These are phyloP conservation scores for Arthrocladium fulminans DNA, from an alignment of 2,329 filamentous ascomycete species.

Conservation along the genomic window DNA sequence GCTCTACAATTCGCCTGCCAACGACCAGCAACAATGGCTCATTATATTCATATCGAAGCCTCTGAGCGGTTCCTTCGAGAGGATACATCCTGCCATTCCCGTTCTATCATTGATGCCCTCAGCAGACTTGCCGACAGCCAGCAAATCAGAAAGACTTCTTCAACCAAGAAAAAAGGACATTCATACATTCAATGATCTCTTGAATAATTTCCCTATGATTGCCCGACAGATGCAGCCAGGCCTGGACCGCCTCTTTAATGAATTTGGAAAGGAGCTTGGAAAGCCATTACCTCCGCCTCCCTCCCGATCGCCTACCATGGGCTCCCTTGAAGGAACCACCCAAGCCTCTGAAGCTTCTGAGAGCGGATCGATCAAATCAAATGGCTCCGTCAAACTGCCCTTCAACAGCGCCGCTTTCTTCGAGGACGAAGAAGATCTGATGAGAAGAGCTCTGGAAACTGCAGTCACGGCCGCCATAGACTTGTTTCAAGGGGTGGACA, in stretches of 20 bases:
- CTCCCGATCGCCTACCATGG: slow-evolving; percentile 23
- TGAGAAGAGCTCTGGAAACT: slow-evolving; percentile 81
- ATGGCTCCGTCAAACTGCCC: slow-evolving; percentile 35
- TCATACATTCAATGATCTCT: slow-evolving; percentile 77
- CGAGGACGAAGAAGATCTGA: slow-evolving; percentile 83
- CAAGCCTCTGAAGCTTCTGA: slow-evolving; percentile 23
- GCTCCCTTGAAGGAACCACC: slow-evolving; percentile 10
- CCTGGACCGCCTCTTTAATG: slow-evolving; percentile 77
- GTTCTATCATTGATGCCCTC: slow-evolving; percentile 54
- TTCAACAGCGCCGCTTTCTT: slow-evolving; percentile 60
- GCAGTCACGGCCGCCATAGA: slow-evolving; percentile 91
- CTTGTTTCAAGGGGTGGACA: slow-evolving; percentile 89
- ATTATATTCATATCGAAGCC: slow-evolving; percentile 93
- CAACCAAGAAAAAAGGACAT: slow-evolving; percentile 75
- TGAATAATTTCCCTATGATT: slow-evolving; percentile 90
- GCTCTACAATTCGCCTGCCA: slow-evolving; percentile 80
- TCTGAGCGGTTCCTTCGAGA: slow-evolving; percentile 71
- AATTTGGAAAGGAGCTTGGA: slow-evolving; percentile 78
- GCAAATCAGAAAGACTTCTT: slow-evolving; percentile 26
- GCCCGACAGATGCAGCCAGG: slow-evolving; percentile 92
- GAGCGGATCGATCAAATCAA: slow-evolving; percentile 26
- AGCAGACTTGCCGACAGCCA: slow-evolving; percentile 1
- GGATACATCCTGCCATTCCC: slow-evolving; percentile 44
- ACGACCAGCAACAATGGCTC: slow-evolving; percentile 87
- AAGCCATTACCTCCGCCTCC: slow-evolving; percentile 71